Evolutionary conservation across 2,329 filamentous ascomycete genomes (phyloP), one percentile per base, ranked within the genome.

Genomic region (Colletotrichum tanaceti): DNA sequence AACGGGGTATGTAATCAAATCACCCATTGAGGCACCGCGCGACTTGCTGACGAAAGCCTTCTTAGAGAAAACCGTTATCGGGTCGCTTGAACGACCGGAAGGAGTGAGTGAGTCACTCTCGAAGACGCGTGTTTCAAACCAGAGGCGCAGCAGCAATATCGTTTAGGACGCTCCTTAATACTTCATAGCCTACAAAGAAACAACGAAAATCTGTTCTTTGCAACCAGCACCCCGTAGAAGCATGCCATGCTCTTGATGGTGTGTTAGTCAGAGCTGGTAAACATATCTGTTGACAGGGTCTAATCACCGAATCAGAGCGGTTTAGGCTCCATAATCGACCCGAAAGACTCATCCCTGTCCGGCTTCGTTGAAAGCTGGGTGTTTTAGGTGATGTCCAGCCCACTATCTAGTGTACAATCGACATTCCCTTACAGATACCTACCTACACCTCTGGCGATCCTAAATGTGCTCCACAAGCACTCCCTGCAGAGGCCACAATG

Each of bases 401-500:
- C 32, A 35, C 57, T 22, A 20, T 38, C n/a, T n/a, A n/a, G n/a
- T n/a, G n/a, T n/a, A n/a, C n/a, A 49, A 49, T n/a, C 57, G 22
- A 24, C 24, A n/a, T 44, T 59, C 35, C 57, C 57, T 59, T 39
- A 32, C n/a, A n/a, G n/a, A n/a, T n/a, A n/a, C n/a, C n/a, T n/a
- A n/a, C n/a, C n/a, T n/a, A n/a, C 57, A 32, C 43, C 57, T 39
- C 57, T 58, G 35, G 57, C 7, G 43, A 49, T 38, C 20, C 49
- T 24, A 24, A 53, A 32, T 6, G 32, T 16, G 50, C 32, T n/a
- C 35, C 22, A 28, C 32, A 39, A 39, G 28, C 50, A 6, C 24
- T 35, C 20, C 14, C 39, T 39, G 32, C 57, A 60, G 58, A 60
- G 58, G 58, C 47, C 58, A 60, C 46, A 20, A 50, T 60, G 58